Conservation (phyloP, 129 eudicot species). For the Scalesia atractyloides region DNA sequence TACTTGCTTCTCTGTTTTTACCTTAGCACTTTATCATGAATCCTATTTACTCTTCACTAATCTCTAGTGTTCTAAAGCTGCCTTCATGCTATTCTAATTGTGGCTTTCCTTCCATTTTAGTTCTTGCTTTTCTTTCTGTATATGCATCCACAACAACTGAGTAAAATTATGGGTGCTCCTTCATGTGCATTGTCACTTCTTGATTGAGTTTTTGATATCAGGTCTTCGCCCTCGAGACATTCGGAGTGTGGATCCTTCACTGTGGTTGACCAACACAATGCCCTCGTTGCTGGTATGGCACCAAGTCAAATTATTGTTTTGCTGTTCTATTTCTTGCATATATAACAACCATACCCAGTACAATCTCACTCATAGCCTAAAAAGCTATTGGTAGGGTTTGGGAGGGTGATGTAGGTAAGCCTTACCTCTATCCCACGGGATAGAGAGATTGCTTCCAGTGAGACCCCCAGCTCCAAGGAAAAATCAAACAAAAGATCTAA, state of each 20-base stretch:
- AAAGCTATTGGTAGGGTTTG: too few species aligned
- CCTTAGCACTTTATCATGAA: not conserved
- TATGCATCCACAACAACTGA: not conserved
- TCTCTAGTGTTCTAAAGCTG: conserved; percentile 3
- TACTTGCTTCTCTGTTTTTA: conserved; percentile 10
- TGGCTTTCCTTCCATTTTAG: not conserved
- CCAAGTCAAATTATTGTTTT: conserved; percentile 11
- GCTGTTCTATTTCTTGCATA: conserved; percentile 14
- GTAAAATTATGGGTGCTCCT: not conserved
- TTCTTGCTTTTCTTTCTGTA: conserved; percentile 14
- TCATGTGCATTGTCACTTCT: conserved; percentile 6
- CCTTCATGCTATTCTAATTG: not conserved
- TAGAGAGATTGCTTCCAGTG: too few species aligned
- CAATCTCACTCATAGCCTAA: too few species aligned
- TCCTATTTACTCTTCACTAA: not conserved
- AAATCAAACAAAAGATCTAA: too few species aligned
- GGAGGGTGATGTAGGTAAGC: too few species aligned
- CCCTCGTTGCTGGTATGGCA: conserved; percentile 84
- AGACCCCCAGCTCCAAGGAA: too few species aligned
- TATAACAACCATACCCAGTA: too few species aligned
- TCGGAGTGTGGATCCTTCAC: conserved; percentile 96
- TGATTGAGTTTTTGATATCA: conserved; percentile 33
- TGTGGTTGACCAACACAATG: conserved; percentile 97
- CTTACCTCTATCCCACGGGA: too few species aligned
- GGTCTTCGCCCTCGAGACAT: conserved; percentile 98